Evolutionary conservation across 2,329 filamentous ascomycete species (phyloP).

Genomic region (Ophiostoma sp.): DNA sequence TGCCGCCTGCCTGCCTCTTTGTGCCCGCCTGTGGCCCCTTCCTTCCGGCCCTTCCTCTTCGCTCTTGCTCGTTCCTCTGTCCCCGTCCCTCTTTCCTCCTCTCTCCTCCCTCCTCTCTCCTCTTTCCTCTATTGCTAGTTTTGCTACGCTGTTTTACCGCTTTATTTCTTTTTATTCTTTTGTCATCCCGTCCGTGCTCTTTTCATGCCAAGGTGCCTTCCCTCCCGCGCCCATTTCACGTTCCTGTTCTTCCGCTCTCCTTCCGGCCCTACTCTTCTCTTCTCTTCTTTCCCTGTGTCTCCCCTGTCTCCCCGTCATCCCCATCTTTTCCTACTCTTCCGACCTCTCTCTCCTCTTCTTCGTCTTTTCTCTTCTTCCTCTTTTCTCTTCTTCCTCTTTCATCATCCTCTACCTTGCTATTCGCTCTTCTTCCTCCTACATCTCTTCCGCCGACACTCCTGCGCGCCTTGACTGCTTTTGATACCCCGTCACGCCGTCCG

Average conservation of each 20-base stretch:
- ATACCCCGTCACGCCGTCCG: too few species aligned
- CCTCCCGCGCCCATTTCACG: conserved; percentile 8
- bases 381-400: background rate
- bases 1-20: conserved; percentile 5
- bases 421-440: background rate
- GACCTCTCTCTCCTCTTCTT: background rate
- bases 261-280: background rate
- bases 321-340: conserved; percentile 2
- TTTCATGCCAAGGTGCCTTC: conserved; percentile 4
- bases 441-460: background rate
- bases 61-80: conserved; percentile 14
- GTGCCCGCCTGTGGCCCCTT: conserved; percentile 17
- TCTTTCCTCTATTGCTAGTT: background rate
- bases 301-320: conserved; percentile 1
- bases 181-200: conserved; percentile 13
- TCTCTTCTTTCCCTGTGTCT: background rate
- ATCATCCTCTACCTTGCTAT: too few species aligned
- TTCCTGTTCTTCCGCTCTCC: conserved; percentile 6
- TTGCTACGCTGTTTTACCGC: background rate
- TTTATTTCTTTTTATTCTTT: conserved; percentile 3
- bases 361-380: background rate
- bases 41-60: conserved; percentile 24
- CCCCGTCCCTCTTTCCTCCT: conserved; percentile 13
- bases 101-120: conserved; percentile 8
- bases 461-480: background rate